These are phyloP conservation scores for Cryphonectria japonica DNA, from an alignment of 2,329 filamentous ascomycete genomes.

Conservation along the genomic window DNA sequence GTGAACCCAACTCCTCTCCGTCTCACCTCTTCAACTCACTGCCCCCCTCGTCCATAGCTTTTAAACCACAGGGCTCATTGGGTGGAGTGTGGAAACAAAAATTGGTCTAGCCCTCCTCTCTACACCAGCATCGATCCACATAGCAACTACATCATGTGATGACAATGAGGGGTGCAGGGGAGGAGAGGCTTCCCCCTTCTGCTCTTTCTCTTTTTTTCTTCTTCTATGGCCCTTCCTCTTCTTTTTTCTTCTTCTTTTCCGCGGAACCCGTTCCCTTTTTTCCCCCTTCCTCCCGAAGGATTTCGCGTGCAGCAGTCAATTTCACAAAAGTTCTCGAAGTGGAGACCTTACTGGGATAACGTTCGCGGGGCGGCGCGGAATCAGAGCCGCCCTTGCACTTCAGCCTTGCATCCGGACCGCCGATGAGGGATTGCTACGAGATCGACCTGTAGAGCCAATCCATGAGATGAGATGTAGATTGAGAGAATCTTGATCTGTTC, in stretches of 20 bases:
- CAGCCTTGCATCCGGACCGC: neutral
- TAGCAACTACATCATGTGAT: constrained; percentile 26
- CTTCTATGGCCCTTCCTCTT: too few species aligned
- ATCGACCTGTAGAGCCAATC: neutral
- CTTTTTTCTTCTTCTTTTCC: neutral
- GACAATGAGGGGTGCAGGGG: neutral
- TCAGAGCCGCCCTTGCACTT: neutral
- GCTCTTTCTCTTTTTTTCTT: neutral
- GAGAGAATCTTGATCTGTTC: neutral
- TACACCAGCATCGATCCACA: constrained; percentile 14
- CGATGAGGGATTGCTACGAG: neutral
- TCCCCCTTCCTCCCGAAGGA: constrained; percentile 6
- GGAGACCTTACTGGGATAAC: neutral
- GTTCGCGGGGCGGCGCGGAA: neutral
- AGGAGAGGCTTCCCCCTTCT: neutral
- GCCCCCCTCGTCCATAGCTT: neutral
- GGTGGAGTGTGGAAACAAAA: neutral
- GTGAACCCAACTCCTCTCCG: neutral
- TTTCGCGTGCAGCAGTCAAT: constrained; percentile 9
- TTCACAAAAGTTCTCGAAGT: neutral
- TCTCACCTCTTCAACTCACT: neutral
- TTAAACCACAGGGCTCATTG: neutral
- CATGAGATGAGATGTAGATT: neutral
- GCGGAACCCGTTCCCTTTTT: neutral
- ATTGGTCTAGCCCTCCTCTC: neutral